Conservation (phyloP, 257 asterid genomes). For the Ajuga chamaepitys region DNA sequence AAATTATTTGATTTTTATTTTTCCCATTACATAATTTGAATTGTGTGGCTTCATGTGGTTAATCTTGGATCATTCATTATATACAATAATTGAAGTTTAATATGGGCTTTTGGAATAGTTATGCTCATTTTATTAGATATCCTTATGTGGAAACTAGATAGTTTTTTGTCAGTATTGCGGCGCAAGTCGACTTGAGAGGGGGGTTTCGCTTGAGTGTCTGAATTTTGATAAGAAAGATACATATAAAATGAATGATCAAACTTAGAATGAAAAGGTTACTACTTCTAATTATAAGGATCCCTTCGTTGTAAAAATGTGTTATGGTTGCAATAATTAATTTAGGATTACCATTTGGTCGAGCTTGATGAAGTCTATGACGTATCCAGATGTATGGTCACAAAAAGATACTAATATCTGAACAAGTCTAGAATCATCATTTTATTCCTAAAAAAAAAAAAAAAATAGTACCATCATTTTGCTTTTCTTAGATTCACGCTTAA, state of each 20-base stretch:
- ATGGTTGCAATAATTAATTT: background rate
- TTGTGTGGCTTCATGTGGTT: no score
- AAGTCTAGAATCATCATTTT: background rate
- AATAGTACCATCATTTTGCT: background rate
- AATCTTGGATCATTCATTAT: background rate
- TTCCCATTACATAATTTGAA: no score
- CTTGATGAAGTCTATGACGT: background rate
- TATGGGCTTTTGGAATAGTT: background rate
- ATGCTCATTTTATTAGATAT: background rate
- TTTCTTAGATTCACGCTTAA: background rate
- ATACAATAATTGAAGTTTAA: conserved; percentile 5
- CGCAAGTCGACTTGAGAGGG: no score
- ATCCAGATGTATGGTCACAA: background rate
- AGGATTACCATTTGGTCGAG: background rate
- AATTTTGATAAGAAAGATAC: background rate
- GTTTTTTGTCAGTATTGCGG: background rate
- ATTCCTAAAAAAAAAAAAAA: no score
- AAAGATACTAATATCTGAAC: background rate
- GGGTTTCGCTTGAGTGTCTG: background rate
- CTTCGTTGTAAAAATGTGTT: background rate
- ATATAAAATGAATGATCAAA: background rate
- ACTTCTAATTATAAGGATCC: background rate
- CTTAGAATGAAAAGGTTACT: background rate
- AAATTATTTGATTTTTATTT: no score
- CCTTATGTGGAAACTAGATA: background rate